Base-by-base conservation (phyloP, 2,329 filamentous ascomycete genomes). In the Microascus cirrosus region DNA sequence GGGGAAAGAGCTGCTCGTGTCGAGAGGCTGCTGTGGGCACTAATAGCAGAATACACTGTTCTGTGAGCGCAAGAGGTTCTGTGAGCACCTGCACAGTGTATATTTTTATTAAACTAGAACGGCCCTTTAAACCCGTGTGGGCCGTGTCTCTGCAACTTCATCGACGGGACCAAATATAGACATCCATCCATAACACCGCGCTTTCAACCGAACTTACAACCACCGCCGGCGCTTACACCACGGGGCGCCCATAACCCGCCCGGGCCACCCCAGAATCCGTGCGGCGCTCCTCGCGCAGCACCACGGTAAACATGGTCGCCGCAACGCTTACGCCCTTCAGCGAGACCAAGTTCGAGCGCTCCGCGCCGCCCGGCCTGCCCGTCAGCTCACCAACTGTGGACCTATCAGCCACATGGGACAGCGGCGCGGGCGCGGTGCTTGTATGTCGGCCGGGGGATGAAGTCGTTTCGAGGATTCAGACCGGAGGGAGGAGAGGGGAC, bases 371-470 rank as follows among this genome's bases (percentile, higher is more conserved):
- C 39, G 74, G 77, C 53, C 79, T 87, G 55, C 77, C 93, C 36
- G 79, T 85, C 28, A 90, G 88, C 70, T 95, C 90, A 70, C 90
- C 92, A 18, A 87, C 85, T 10, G 89, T 95, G 75, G 90, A 96
- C 71, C 78, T 97, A 53, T 78, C 87, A n/a, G 85, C 86, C 5
- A 78, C 91, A 13, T 74, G 73, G 69, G 87, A 88, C 13, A 82
- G 79, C n/a, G 77, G 79, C 18, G 81, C 84, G 60, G 83, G 83
- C 54, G 83, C 84, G 55, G 75, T 96, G 20, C 79, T 87, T 63
- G 84, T 96, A 51, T 92, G 87, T 71, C 82, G 93, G 54, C 80
- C 92, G 18, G 89, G 87, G 60, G 87, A 86, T 1, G 90, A 96
- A 62, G 64, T 75, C 8, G 79, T 83, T 11, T 77, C 78, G 58